These are phyloP conservation scores for Pestalotiopsis sp. DNA, from an alignment of 2,329 filamentous ascomycete species.

Conservation along the genomic window DNA sequence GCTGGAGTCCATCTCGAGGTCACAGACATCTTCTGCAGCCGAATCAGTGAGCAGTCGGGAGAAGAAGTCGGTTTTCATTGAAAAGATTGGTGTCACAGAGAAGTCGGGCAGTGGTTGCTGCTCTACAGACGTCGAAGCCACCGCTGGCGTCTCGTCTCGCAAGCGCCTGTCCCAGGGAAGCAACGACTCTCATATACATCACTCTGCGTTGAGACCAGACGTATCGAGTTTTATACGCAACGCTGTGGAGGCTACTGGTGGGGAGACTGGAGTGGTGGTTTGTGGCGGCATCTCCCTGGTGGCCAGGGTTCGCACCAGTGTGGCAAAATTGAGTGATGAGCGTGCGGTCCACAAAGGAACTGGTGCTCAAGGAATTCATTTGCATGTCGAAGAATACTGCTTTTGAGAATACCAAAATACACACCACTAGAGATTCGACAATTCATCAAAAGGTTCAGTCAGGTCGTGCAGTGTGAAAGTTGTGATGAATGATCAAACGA, in stretches of 20 bases:
- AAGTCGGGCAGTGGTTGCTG: constrained; percentile 26
- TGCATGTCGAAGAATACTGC: constrained; percentile 64
- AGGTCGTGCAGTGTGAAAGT: background rate
- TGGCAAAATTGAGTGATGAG: constrained; percentile 61
- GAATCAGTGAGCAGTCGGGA: constrained; percentile 24
- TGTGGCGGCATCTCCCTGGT: constrained; percentile 62
- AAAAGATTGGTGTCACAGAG: constrained; percentile 17
- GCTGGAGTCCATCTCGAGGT: constrained; percentile 22
- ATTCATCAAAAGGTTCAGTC: background rate
- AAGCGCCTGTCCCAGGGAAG: constrained; percentile 28
- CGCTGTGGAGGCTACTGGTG: constrained; percentile 60
- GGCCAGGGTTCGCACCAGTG: constrained; percentile 55
- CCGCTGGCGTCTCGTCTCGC: constrained; percentile 8
- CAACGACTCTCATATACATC: constrained; percentile 44
- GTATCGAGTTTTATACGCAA: constrained; percentile 53
- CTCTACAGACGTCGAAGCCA: constrained; percentile 1
- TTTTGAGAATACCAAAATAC: constrained; percentile 37
- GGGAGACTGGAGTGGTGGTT: constrained; percentile 64
- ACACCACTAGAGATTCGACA: background rate
- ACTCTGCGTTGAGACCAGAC: constrained; percentile 52
- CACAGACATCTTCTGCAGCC: constrained; percentile 18
- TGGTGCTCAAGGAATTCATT: constrained; percentile 63
- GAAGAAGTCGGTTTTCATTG: constrained; percentile 20
- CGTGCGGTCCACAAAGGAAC: constrained; percentile 67
- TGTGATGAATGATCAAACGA: background rate